Evolutionary conservation across 768 basidiomycete genomes (phyloP), one percentile per base, ranked within the genome.

Genomic region (Serendipita sp.): DNA sequence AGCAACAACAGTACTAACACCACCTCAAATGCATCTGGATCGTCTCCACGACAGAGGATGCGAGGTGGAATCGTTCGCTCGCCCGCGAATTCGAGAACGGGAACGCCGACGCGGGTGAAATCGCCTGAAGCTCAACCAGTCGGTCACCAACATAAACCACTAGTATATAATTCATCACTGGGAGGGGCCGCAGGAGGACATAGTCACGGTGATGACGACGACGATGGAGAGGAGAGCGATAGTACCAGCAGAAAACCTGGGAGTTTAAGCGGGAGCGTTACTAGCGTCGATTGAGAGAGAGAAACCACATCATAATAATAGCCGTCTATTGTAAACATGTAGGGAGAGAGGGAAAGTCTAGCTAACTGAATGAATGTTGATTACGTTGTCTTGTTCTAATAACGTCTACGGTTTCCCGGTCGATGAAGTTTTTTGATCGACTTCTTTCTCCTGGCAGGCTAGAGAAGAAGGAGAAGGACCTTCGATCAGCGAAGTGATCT

Each of bases 51-150:
- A 28, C 22, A 22, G 20, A 11, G 53, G 17, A 58, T 58, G 53
- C 22, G 53, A 28, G 53, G 53, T n/a, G 53, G 53, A 11, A 28
- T 58, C 30, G 53, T 58, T 26, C 53, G 28, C n/a, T 58, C 53
- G 9, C 53, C 53, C 31, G 31, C 53, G 9, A 33, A 33, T 11
- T 58, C 53, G 3, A n/a, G 53, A 58, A 17, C 22, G 17, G 53
- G 53, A 7, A 58, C 53, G 11, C 53, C 53, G 11, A 58, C 53
- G 3, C 53, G 53, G 17, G 53, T 58, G 24, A 58, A 58, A 58
- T 58, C 53, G 53, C 53, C 53, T 11, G 53, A 58, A n/a, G 24
- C 31, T 24, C 31, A 22, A 28, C 53, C 22, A 28, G 53, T 11
- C 22, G 28, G 3, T 28, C 24, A 11, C 3, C 20, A 22, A 24